These are phyloP conservation scores for Fraxinus americana DNA, from an alignment of 257 asterid genomes.

Conservation along the genomic window DNA sequence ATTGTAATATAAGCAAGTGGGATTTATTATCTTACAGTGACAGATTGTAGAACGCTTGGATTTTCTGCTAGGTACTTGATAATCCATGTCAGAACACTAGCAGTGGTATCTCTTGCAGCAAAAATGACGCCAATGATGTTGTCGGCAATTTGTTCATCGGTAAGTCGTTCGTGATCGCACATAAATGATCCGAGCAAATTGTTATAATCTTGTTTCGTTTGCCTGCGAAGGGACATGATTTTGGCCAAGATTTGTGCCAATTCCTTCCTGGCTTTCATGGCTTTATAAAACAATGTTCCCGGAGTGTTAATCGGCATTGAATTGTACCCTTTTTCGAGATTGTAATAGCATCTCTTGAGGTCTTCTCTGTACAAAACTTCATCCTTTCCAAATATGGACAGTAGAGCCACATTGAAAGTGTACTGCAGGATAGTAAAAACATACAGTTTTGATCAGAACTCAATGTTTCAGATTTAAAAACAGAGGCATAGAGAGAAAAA, in stretches of 20 bases:
- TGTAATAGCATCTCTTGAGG: conserved; percentile 65
- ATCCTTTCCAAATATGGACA: conserved; percentile 73
- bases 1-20: background rate
- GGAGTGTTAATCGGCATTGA: conserved; percentile 74
- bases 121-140: conserved; percentile 73
- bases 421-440: conserved; percentile 50
- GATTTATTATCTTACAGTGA: conserved; percentile 54
- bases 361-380: conserved; percentile 66
- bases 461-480: background rate
- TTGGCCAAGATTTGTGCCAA: conserved; percentile 56
- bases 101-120: conserved; percentile 82
- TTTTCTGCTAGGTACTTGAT: conserved; percentile 74
- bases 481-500: conserved; percentile 27
- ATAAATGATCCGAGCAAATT: conserved; percentile 72
- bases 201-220: conserved; percentile 37
- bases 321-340: conserved; percentile 74
- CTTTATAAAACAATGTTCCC: conserved; percentile 69
- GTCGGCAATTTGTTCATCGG: conserved; percentile 77
- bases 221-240: conserved; percentile 48
- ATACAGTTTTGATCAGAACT: conserved; percentile 5
- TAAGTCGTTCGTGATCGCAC: conserved; percentile 61
- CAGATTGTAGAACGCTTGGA: conserved; percentile 65
- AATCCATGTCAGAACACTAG: conserved; percentile 78
- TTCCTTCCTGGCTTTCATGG: conserved; percentile 76
- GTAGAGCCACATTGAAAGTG: conserved; percentile 80